Evolutionary conservation across 331 rosid species (phyloP), one percentile per base, ranked within the genome.

Genomic region (Acacia concinna): DNA sequence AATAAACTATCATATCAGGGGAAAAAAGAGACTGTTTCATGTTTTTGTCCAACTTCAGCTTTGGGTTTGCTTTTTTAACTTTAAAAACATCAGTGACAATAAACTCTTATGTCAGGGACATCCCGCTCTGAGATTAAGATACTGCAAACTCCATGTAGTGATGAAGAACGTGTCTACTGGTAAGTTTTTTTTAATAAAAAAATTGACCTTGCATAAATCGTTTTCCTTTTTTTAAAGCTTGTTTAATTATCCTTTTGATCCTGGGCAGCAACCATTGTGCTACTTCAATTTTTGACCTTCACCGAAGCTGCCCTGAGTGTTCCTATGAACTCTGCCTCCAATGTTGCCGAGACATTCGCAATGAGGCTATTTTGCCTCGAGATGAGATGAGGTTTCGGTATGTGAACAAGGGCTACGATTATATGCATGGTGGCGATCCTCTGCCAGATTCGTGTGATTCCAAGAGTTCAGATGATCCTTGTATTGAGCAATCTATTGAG

Each of bases 161-260:
- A 75, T 4, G 77, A 88, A 73, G 98, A 93, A 70, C 97, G 98
- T 63, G 88, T 91, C 78, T 91, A 81, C 76, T 93, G 98, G 98
- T 91, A 83, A 74, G 88, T 28, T 47, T 83, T 47, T 60, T 68
- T 54, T 30, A 49, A 57, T n/a, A n/a, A n/a, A n/a, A n/a, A n/a
- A n/a, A n/a, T 75, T 59, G 23, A 51, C 52, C 23, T 65, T 32
- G 7, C 73, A 23, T 35, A 65, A 28, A 72, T 79, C 62, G 64
- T 51, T 52, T 28, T 62, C 23, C 65, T 51, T 34, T 40, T 73
- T 59, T 57, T 52, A 35, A 43, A 80, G 66, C 56, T 37, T 35
- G 10, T 60, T 63, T 27, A 27, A 31, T 78, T 67, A 67, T 54
- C 17, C 54, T 76, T 41, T 79, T 80, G 47, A 64, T 73, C 65